Evolutionary conservation across 306 rosid species (phyloP).

Genomic region (Phaseolus lunatus): DNA sequence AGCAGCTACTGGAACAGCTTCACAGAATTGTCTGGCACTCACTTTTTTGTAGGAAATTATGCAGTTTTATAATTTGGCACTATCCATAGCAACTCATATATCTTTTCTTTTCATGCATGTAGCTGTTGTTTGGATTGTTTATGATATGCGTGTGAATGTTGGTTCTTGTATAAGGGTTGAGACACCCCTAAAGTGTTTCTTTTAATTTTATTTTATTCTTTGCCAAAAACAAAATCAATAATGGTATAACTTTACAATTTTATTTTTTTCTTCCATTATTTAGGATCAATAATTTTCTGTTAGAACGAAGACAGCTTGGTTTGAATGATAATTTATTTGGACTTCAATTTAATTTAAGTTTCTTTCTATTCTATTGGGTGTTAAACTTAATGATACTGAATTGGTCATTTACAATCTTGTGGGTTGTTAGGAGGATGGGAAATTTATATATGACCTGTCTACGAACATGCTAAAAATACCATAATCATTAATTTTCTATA

Average conservation of each 20-base stretch:
- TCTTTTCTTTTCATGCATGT: no score
- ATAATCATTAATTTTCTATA: slow-evolving; percentile 23
- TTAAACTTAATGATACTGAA: neutral
- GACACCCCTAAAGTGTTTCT: no score
- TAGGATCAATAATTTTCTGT: slow-evolving; percentile 2
- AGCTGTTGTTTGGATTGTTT: no score
- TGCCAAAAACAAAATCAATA: no score
- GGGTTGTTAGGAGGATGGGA: neutral
- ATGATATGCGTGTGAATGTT: no score
- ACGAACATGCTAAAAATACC: neutral
- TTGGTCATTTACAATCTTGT: neutral
- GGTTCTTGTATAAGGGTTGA: no score
- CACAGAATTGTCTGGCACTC: no score
- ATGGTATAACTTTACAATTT: neutral
- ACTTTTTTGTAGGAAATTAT: no score
- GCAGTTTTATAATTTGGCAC: no score
- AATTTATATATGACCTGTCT: neutral
- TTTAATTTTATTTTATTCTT: no score
- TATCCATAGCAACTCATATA: no score
- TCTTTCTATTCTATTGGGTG: slow-evolving; percentile 5
- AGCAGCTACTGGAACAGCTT: no score
- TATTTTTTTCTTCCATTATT: slow-evolving; percentile 7
- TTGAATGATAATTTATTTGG: slow-evolving; percentile 12
- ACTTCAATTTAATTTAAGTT: slow-evolving; percentile 4
- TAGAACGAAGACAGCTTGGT: slow-evolving; percentile 11